phyloP scores from a whole-genome alignment of 1,284 basidiomycete genomes.

The Gomphus sp. region DNA sequence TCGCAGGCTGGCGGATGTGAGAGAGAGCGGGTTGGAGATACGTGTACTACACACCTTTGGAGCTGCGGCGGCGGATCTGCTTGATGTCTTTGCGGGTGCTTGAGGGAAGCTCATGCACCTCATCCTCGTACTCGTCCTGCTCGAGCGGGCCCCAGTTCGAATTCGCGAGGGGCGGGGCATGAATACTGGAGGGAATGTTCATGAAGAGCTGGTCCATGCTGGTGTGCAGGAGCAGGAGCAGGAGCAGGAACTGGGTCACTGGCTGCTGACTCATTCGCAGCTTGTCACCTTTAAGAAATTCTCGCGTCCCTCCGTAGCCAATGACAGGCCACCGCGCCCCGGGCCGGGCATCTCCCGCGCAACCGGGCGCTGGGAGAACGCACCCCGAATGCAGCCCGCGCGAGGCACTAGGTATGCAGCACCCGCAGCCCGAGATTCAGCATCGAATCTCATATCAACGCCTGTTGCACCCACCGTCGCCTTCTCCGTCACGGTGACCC shows the following conservation, averaged over 20 bases:
- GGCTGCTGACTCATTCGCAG: not conserved
- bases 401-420: not conserved
- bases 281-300: not conserved
- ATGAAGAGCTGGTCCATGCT: constrained; percentile 9
- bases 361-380: too few species aligned
- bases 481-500: not conserved
- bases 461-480: not conserved
- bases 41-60: constrained; percentile 41
- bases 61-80: constrained; percentile 50
- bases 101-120: constrained; percentile 28
- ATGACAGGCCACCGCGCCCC: too few species aligned
- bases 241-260: not conserved
- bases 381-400: too few species aligned
- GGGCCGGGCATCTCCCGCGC: too few species aligned
- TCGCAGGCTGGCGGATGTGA: constrained; percentile 42
- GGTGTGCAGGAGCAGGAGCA: not conserved
- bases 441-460: not conserved
- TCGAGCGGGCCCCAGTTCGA: constrained; percentile 29
- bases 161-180: constrained; percentile 3
- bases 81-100: constrained; percentile 24
- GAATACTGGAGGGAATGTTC: constrained; percentile 8
- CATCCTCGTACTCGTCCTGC: constrained; percentile 43
- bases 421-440: not conserved
- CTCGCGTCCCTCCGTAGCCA: too few species aligned
- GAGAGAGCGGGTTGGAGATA: too few species aligned